Conservation (phyloP, 805 yeast species). For the Tetrapisispora iriomotensis region DNA sequence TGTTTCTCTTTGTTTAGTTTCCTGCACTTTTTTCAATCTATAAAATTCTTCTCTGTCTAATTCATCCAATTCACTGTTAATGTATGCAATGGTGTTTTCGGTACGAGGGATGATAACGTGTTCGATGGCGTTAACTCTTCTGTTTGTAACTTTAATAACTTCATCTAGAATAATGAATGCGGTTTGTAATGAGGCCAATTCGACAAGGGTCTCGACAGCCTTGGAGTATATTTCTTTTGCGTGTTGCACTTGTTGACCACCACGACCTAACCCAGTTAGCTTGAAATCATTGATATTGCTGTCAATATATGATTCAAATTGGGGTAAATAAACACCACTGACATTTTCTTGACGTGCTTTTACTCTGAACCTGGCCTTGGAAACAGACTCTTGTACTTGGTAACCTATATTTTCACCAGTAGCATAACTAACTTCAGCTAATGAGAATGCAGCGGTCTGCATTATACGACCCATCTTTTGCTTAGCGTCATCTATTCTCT, state of each 20-base stretch:
- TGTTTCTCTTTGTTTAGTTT: conserved; percentile 76
- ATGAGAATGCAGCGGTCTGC: conserved; percentile 96
- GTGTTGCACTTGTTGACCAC: conserved; percentile 95
- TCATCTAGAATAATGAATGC: conserved; percentile 95
- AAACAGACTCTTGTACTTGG: conserved; percentile 92
- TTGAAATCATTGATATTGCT: conserved; percentile 87
- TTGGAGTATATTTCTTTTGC: conserved; percentile 89
- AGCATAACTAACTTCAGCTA: conserved; percentile 95
- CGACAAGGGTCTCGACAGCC: conserved; percentile 95
- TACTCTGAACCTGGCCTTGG: conserved; percentile 81
- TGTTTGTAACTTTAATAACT: conserved; percentile 93
- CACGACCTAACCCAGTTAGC: conserved; percentile 94
- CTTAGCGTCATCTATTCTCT: conserved; percentile 87
- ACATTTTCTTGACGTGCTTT: conserved; percentile 92
- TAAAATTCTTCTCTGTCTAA: conserved; percentile 97
- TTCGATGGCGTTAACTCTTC: conserved; percentile 98
- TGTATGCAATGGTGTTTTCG: conserved; percentile 84
- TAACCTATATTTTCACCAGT: conserved; percentile 93
- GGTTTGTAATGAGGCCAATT: conserved; percentile 90
- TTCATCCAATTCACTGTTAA: conserved; percentile 93
- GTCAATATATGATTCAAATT: conserved; percentile 77
- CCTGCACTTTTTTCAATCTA: conserved; percentile 91
- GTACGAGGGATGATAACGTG: conserved; percentile 97
- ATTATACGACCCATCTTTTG: conserved; percentile 96
- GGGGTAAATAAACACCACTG: conserved; percentile 89